A percentile compares a stretch with the other conserved stretches of the same genome.
These are phyloP conservation scores for Solanum dulcamara DNA, from an alignment of 257 asterid genomes.

Conservation along the genomic window DNA sequence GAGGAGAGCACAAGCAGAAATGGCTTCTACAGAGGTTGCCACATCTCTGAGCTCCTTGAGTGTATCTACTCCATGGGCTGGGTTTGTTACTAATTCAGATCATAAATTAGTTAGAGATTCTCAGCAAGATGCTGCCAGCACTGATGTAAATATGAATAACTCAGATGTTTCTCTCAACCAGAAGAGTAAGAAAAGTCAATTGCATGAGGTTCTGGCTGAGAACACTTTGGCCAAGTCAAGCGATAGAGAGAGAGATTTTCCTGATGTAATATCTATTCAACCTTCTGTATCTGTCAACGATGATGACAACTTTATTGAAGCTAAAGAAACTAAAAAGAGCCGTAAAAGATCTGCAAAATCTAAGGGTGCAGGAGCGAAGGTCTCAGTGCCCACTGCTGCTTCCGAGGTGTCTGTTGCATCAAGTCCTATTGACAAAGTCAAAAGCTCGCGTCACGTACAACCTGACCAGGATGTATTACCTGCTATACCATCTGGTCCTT, in stretches of 20 bases:
- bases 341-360: constrained; percentile 85
- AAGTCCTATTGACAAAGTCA: constrained; percentile 53
- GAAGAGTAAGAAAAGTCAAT: constrained; percentile 46
- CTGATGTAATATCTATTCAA: constrained; percentile 15
- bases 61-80: constrained; percentile 64
- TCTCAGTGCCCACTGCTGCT: constrained; percentile 22
- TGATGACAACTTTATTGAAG: constrained; percentile 69
- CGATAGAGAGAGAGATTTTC: constrained; percentile 34
- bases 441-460: constrained; percentile 42
- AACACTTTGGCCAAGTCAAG: constrained; percentile 19
- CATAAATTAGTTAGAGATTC: constrained; percentile 30
- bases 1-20: constrained; percentile 60
- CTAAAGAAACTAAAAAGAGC: constrained; percentile 83
- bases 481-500: constrained; percentile 80
- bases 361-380: constrained; percentile 55
- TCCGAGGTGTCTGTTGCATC: constrained; percentile 45
- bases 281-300: constrained; percentile 22
- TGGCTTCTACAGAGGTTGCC: constrained; percentile 39
- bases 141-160: constrained; percentile 18
- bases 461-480: constrained; percentile 64
- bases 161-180: constrained; percentile 27
- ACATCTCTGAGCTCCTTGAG: constrained; percentile 38
- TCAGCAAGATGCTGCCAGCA: constrained; percentile 24
- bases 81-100: constrained; percentile 42
- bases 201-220: constrained; percentile 59